Percentiles rank a stretch among this genome's conserved stretches.
phyloP scores from a whole-genome alignment of 2,329 filamentous ascomycete species.

The Colletotrichum acutatum region DNA sequence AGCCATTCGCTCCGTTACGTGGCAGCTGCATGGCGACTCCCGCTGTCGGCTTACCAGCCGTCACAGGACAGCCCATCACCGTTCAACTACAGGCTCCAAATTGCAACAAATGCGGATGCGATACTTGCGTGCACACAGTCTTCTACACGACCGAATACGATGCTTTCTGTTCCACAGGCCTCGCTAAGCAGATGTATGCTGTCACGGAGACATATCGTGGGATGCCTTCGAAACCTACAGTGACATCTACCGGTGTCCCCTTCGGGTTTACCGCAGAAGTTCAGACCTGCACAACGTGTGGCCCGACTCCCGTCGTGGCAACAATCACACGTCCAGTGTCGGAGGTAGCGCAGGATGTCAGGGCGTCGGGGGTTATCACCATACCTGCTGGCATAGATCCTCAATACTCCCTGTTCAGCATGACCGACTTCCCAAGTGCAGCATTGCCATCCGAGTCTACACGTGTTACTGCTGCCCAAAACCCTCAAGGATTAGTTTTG shows the following conservation, averaged over 20 bases:
- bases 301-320: neutral
- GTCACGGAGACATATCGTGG: neutral
- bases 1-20: neutral
- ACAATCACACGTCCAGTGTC: neutral
- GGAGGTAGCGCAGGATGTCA: too few species aligned
- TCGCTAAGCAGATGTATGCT: neutral
- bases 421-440: too few species aligned
- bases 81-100: neutral
- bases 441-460: too few species aligned
- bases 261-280: neutral
- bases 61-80: neutral
- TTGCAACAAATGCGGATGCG: neutral
- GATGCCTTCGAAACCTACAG: neutral
- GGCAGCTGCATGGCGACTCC: neutral
- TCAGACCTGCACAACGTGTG: neutral
- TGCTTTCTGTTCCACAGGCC: constrained; percentile 1
- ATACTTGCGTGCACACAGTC: neutral
- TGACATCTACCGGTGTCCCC: neutral
- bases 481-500: too few species aligned
- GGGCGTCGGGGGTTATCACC: too few species aligned
- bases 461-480: too few species aligned
- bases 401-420: too few species aligned
- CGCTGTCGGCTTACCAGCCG: neutral
- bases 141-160: constrained; percentile 1
- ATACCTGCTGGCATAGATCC: too few species aligned